phyloP scores from a whole-genome alignment of 1,284 basidiomycete genomes.

The Pseudozyma pruni region DNA sequence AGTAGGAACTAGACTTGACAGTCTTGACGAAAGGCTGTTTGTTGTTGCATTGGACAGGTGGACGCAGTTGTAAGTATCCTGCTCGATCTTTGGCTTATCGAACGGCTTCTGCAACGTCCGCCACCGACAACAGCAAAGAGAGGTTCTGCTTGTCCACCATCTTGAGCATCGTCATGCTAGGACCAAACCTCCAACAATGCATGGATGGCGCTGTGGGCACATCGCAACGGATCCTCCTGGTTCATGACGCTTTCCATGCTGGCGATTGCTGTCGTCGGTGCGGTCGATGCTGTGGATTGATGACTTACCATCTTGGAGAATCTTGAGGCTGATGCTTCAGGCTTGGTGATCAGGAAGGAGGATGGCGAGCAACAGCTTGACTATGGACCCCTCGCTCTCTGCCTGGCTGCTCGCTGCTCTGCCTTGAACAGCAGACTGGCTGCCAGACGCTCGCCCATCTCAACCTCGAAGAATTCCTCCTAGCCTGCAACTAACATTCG shows the following conservation, averaged over 20 bases:
- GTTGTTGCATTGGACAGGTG: not conserved
- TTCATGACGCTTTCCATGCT: not conserved
- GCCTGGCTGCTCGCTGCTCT: not conserved
- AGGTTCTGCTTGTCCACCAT: no score
- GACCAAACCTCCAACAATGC: not conserved
- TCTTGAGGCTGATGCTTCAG: conserved; percentile 51
- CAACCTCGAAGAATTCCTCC: not conserved
- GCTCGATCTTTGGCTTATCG: no score
- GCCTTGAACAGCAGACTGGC: no score
- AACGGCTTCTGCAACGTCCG: no score
- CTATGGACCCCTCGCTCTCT: conserved; percentile 8
- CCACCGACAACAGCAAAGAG: no score
- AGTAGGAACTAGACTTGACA: conserved; percentile 81
- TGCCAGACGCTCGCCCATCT: not conserved
- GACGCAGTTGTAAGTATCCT: conserved; percentile 16
- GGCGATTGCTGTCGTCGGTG: conserved; percentile 5
- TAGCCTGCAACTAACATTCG: no score
- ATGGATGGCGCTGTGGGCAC: not conserved
- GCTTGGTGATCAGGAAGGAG: conserved; percentile 51
- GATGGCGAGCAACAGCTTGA: conserved; percentile 16
- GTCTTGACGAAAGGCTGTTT: conserved; percentile 72
- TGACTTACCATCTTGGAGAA: conserved; percentile 51
- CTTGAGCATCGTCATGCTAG: no score
- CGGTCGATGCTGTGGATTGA: not conserved
- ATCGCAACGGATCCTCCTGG: conserved; percentile 5